Conservation (phyloP, 2,329 filamentous ascomycete species). For the Orbilia blumenaviensis region DNA sequence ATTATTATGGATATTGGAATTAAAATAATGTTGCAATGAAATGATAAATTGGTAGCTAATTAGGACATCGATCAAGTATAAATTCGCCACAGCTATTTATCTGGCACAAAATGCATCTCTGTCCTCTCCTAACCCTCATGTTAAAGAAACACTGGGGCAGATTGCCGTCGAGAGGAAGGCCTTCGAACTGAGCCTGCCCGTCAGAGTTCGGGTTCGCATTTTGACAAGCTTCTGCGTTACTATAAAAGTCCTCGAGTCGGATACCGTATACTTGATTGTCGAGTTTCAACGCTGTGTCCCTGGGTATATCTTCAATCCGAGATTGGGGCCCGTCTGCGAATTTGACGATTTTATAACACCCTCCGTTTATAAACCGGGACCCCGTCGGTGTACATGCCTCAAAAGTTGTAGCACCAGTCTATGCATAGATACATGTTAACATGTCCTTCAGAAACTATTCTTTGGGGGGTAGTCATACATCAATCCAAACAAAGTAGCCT, state of each 20-base stretch:
- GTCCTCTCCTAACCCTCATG: slow-evolving; percentile 24
- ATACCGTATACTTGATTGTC: not conserved
- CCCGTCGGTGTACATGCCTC: slow-evolving; percentile 36
- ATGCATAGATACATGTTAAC: not conserved
- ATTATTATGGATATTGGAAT: too few species aligned
- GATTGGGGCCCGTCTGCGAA: not conserved
- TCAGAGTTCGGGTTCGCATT: slow-evolving; percentile 8
- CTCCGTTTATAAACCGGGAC: slow-evolving; percentile 33
- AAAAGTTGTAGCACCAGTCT: slow-evolving; percentile 4
- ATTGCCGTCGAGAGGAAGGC: not conserved
- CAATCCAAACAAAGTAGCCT: slow-evolving; percentile 27
- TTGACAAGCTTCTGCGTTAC: slow-evolving; percentile 31
- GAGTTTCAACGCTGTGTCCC: slow-evolving; percentile 14
- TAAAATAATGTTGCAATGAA: too few species aligned
- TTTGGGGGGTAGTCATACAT: slow-evolving; percentile 23
- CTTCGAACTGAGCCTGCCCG: slow-evolving; percentile 14
- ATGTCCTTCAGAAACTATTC: too few species aligned
- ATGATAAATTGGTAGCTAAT: too few species aligned
- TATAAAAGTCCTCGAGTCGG: slow-evolving; percentile 8
- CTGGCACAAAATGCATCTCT: slow-evolving; percentile 6
- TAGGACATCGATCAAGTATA: not conserved
- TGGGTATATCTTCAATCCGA: slow-evolving; percentile 17
- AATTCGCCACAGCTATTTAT: not conserved
- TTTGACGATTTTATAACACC: slow-evolving; percentile 20
- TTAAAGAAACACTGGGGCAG: slow-evolving; percentile 35